Evolutionary conservation across 257 asterid species (phyloP).

Genomic region (Avicennia marina): DNA sequence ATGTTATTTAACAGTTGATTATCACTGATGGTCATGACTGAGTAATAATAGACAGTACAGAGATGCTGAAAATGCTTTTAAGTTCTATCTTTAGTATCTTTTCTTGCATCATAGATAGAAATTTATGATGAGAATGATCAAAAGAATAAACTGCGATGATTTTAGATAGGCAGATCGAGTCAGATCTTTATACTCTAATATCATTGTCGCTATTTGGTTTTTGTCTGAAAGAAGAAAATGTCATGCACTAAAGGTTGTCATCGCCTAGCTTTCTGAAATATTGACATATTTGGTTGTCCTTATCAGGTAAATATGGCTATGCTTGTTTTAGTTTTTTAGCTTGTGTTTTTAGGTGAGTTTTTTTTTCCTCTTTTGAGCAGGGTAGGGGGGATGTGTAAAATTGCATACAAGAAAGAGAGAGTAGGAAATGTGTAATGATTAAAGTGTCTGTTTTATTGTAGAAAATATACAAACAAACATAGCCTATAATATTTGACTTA

Average conservation of each 20-base stretch:
- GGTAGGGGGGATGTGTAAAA: too few species aligned
- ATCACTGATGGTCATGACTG: conserved; percentile 15
- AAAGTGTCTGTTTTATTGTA: too few species aligned
- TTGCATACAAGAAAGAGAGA: too few species aligned
- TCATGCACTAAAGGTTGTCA: neutral
- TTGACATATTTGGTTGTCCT: neutral
- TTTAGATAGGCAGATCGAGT: conserved; percentile 7
- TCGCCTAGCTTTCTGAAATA: neutral
- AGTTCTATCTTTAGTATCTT: conserved; percentile 3
- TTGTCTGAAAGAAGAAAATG: neutral
- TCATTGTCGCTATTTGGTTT: neutral
- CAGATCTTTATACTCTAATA: neutral
- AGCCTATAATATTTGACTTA: too few species aligned
- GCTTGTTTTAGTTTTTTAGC: too few species aligned
- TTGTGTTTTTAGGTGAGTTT: too few species aligned
- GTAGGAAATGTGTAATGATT: too few species aligned
- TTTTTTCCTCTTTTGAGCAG: too few species aligned
- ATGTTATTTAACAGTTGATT: neutral
- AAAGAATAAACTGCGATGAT: neutral
- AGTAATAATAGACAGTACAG: conserved; percentile 2
- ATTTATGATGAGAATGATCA: too few species aligned
- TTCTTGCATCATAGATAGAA: neutral
- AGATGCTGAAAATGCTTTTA: conserved; percentile 5
- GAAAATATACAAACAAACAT: too few species aligned
- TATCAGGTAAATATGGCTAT: too few species aligned